phyloP scores from a whole-genome alignment of 352 stramenopile genomes.

The Pythium aphanidermatum region DNA sequence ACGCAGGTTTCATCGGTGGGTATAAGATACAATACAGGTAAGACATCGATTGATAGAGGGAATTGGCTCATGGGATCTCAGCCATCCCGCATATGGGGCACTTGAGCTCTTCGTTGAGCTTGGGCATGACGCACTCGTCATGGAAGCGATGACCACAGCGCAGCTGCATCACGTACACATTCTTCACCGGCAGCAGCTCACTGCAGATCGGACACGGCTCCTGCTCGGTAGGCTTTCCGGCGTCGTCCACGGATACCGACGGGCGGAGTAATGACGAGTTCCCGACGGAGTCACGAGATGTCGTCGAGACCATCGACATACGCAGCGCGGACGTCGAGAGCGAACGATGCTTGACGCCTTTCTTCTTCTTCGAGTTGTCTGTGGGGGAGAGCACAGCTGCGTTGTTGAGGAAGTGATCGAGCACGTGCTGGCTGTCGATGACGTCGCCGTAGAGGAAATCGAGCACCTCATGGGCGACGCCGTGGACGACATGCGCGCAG shows the following conservation, averaged over 20 bases:
- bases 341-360: background rate
- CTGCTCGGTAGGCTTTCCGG: background rate
- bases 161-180: constrained; percentile 33
- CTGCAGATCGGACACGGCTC: constrained; percentile 8
- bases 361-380: background rate
- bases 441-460: constrained; percentile 32
- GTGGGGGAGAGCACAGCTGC: background rate
- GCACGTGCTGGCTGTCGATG: constrained; percentile 14
- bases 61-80: constrained; percentile 1
- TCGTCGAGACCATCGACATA: background rate
- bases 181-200: constrained; percentile 7
- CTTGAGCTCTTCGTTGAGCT: constrained; percentile 46
- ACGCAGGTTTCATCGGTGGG: background rate
- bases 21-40: background rate
- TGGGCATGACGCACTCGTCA: constrained; percentile 56
- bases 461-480: constrained; percentile 25
- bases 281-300: no score
- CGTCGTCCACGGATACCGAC: no score
- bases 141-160: constrained; percentile 62
- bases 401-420: constrained; percentile 5
- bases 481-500: constrained; percentile 24
- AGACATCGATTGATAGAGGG: background rate
- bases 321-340: constrained; percentile 4
- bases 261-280: background rate
- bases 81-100: constrained; percentile 40